Evolutionary conservation across 129 eudicot species (phyloP), one percentile per base, ranked within the genome.

Genomic region (Smallanthus sonchifolius): DNA sequence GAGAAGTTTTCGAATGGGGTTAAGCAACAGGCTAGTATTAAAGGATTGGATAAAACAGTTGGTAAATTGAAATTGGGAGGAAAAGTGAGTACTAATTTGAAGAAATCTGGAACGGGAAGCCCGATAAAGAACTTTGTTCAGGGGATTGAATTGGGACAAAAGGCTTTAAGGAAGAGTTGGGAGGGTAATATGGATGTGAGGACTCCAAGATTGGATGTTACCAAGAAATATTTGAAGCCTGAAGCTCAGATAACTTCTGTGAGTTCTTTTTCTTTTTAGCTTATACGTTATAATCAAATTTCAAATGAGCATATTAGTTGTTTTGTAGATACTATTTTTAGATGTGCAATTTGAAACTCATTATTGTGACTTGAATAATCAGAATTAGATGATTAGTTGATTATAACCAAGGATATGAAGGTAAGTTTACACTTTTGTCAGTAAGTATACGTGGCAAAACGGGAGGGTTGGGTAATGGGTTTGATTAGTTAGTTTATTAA

Each of bases 111-210:
- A 4, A 57, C 60, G 48, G 88, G 84, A 69, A 74, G 75, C 79
- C 76, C 88, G 45, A 62, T 85, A 54, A 91, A 71, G 79, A 91
- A 84, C 67, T 67, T 81, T 71, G 71, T 75, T 74, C 87, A 79
- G 43, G 88, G 92, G 43, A 65, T 88, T 69, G 96, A 85, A 30
- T 80, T 83, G 81, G 93, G 91, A 49, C 89, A 89, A 1, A 90
- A 90, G 84, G 89, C 81, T 24, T 59, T 88, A 80, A 81, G 97
- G 68, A 91, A 89, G 87, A 88, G 96, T 60, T 91, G 96, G 97
- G 96, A 91, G 81, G 97, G 97, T 64, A 83, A 73, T 69, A 80
- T 81, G 88, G 95, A 91, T 73, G 67, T 74, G 64, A 86, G 77
- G 84, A 67, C 80, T 82, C 87, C 92, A 36, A 83, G 85, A 83